Percentiles rank a stretch among this genome's conserved stretches.
Evolutionary conservation across 1,139 yeast species (phyloP).

Genomic region (Zygoascus meyerae): DNA sequence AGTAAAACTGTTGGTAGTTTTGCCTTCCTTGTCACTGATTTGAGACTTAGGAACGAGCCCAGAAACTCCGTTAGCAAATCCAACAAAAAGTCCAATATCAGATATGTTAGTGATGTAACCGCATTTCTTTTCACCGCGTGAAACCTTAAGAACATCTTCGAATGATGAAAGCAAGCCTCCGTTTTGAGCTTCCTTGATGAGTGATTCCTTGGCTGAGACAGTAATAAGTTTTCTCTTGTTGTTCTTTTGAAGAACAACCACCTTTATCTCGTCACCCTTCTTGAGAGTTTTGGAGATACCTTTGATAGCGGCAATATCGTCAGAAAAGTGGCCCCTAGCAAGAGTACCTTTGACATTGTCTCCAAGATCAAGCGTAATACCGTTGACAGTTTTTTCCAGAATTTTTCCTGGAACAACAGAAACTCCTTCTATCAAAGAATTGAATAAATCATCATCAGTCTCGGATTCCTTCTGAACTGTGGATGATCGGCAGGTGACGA

Average conservation of each 20-base stretch:
- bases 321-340: conserved; percentile 66
- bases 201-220: conserved; percentile 58
- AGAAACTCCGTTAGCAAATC: conserved; percentile 72
- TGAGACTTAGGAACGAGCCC: conserved; percentile 80
- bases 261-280: conserved; percentile 63
- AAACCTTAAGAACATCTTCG: conserved; percentile 47
- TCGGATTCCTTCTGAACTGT: conserved; percentile 39
- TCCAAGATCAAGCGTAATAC: conserved; percentile 61
- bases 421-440: conserved; percentile 37
- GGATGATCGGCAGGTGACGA: conserved; percentile 58
- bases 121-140: conserved; percentile 34
- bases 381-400: conserved; percentile 62
- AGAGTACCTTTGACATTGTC: conserved; percentile 64
- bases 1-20: conserved; percentile 5
- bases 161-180: conserved; percentile 53
- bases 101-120: conserved; percentile 81
- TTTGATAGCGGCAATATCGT: conserved; percentile 79
- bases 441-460: conserved; percentile 11
- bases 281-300: conserved; percentile 75
- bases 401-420: conserved; percentile 52
- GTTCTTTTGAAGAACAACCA: conserved; percentile 66
- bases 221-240: conserved; percentile 52
- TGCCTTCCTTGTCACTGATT: conserved; percentile 41
- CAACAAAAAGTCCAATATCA: conserved; percentile 67
- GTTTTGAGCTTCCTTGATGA: conserved; percentile 58